Percentiles rank a stretch among this genome's conserved stretches.
phyloP scores from a whole-genome alignment of 768 basidiomycete genomes.

The Gyrodon lividus region DNA sequence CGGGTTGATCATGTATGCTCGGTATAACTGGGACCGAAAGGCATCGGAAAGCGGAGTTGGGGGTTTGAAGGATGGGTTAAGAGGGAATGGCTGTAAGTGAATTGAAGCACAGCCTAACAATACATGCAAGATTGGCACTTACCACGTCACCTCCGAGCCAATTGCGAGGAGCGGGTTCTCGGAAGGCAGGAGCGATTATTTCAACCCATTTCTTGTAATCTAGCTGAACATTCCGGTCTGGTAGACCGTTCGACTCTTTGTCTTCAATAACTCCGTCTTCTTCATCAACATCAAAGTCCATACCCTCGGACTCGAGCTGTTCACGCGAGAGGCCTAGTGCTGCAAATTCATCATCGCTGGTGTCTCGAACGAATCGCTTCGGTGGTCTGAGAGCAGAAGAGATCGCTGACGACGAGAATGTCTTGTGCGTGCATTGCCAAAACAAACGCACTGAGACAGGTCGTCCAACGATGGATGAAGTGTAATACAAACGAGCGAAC shows the following conservation, averaged over 20 bases:
- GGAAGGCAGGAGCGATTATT: slow-evolving; percentile 21
- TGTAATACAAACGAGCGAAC: slow-evolving; percentile 21
- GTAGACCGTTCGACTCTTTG: neutral
- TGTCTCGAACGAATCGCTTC: neutral
- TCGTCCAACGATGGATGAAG: slow-evolving; percentile 8
- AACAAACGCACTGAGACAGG: slow-evolving; percentile 7
- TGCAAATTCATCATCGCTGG: neutral
- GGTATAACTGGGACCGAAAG: slow-evolving; percentile 56
- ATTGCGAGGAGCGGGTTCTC: slow-evolving; percentile 44
- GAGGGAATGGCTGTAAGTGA: slow-evolving; percentile 68
- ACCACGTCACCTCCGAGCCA: slow-evolving; percentile 65
- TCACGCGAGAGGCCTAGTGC: neutral
- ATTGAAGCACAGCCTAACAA: slow-evolving; percentile 1
- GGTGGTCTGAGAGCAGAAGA: slow-evolving; percentile 10
- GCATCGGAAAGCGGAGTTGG: slow-evolving; percentile 71
- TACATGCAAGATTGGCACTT: slow-evolving; percentile 33
- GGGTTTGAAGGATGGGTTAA: slow-evolving; percentile 83
- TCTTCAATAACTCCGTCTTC: neutral
- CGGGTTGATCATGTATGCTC: slow-evolving; percentile 59
- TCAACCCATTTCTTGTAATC: slow-evolving; percentile 15
- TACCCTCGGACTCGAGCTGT: neutral
- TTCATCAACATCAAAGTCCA: neutral
- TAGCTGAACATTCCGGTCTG: neutral
- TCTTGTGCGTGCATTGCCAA: slow-evolving; percentile 9
- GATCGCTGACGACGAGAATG: slow-evolving; percentile 22